Base-by-base conservation (phyloP, 257 asterid genomes). In the Gynochthodes officinalis region DNA sequence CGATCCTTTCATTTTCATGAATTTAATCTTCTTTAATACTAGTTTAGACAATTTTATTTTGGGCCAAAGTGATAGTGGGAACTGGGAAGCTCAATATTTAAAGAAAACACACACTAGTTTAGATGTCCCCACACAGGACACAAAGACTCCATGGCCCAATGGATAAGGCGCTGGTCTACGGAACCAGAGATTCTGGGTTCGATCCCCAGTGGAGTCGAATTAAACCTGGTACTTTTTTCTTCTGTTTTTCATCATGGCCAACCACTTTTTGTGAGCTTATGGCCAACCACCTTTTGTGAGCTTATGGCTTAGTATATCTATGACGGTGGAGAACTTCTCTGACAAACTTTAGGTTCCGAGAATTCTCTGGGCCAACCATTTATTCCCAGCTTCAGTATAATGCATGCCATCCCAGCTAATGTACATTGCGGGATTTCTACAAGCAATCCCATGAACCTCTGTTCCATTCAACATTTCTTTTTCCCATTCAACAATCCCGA, bases 111-210 rank as follows among this genome's bases (percentile, higher is more conserved):
- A n/a, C n/a, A n/a, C n/a, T n/a, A n/a, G n/a, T n/a, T n/a, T n/a
- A n/a, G n/a, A n/a, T n/a, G n/a, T n/a, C n/a, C n/a, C n/a, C n/a
- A n/a, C n/a, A n/a, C n/a, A n/a, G n/a, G n/a, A n/a, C n/a, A n/a
- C n/a, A n/a, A 21, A 0, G 86, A 82, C 85, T 85, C 82, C 82
- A 69, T 85, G 89, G 89, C 87, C 98, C 97, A 93, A 93, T 90
- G 98, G 93, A 90, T 93, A 89, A 89, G 97, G 98, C 93, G 97
- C 95, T 93, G 98, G 96, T 93, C 97, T 93, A 90, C 95, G 98
- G 54, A 93, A 90, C 98, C 96, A 90, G 98, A 93, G 97, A 53
- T 53, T 69, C 73, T 53, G 64, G 64, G 64, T 69, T 69, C 73
- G 73, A 69, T 69, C 73, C 73, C 73, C 73, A 69, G 73, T 57